phyloP scores from a whole-genome alignment of 805 yeast genomes.

The Myxozyma mucilagina region DNA sequence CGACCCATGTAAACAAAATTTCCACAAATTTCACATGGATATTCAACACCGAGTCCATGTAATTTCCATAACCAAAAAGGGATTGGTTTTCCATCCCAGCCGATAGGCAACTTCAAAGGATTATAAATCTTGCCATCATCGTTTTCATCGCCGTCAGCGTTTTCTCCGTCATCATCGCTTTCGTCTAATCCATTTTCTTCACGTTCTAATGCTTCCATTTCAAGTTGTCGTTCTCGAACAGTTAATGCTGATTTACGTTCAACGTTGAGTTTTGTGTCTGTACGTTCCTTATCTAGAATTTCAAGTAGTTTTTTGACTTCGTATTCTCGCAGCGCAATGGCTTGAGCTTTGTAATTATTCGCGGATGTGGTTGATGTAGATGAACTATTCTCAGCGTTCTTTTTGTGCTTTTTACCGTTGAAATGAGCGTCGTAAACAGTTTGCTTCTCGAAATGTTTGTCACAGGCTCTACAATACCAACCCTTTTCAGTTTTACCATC shows the following conservation, averaged over 20 bases:
- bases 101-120: conserved; percentile 69
- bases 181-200: conserved; percentile 33
- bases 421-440: conserved; percentile 71
- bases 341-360: conserved; percentile 24
- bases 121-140: conserved; percentile 43
- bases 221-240: conserved; percentile 63
- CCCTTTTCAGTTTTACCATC: conserved; percentile 10
- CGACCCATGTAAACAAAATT: conserved; percentile 72
- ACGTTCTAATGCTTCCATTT: conserved; percentile 47
- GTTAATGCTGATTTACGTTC: conserved; percentile 71
- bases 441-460: conserved; percentile 59
- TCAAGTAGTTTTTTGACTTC: conserved; percentile 44
- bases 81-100: conserved; percentile 87
- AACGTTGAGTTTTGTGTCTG: conserved; percentile 57
- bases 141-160: conserved; percentile 38
- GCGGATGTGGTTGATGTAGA: conserved; percentile 3
- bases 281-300: conserved; percentile 46
- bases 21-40: conserved; percentile 85
- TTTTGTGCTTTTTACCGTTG: conserved; percentile 71
- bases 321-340: conserved; percentile 43
- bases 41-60: conserved; percentile 75
- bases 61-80: conserved; percentile 92
- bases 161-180: conserved; percentile 29
- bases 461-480: conserved; percentile 63
- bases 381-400: conserved; percentile 42